Evolutionary conservation across 2,329 filamentous ascomycete genomes (phyloP), one percentile per base, ranked within the genome.

Genomic region (Colletotrichum noveboracense): DNA sequence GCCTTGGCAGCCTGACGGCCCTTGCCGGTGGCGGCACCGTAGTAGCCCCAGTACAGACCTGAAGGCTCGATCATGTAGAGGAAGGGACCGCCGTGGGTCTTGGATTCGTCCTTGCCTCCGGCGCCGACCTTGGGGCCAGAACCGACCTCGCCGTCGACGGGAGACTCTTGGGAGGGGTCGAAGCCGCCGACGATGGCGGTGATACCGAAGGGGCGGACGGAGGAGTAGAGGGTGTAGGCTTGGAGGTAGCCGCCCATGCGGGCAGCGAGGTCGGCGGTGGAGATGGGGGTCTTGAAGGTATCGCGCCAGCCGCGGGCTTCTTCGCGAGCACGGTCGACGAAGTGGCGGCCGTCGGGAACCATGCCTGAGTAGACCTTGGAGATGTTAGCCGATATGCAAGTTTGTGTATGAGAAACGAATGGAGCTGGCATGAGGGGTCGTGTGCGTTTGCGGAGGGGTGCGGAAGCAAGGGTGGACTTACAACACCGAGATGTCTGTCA

Each of bases 51-150:
- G 90, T 98, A 98, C 79, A 96, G 88, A 71, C 97, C 97, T 82
- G 96, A 98, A 56, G 97, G 97, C 89, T 99, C 97, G 80, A 99
- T 96, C 97, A 99, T 99, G 91, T 98, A 99, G 77, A 99, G 91
- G 78, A 93, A 96, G 26, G 97, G 97, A 2, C 96, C 97, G 80
- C 97, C 97, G 84, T 96, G 93, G 85, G 92, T 94, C 82, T 92
- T 93, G 81, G 92, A 92, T 32, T 84, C 86, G 58, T 93, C 90
- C 88, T 97, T 98, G 82, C 96, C 96, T 78, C 96, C 96, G 28
- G 95, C 92, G 74, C 96, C 96, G 74, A 91, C 90, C 58, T 88
- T 88, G 65, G 96, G 96, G 26, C 96, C 96, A 52, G 86, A 90
- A 78, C 96, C 96, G 43, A 98, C 96, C 86, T 98, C 93, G 78